phyloP scores from a whole-genome alignment of 176 grass and related monocot species.

The Poa annua region DNA sequence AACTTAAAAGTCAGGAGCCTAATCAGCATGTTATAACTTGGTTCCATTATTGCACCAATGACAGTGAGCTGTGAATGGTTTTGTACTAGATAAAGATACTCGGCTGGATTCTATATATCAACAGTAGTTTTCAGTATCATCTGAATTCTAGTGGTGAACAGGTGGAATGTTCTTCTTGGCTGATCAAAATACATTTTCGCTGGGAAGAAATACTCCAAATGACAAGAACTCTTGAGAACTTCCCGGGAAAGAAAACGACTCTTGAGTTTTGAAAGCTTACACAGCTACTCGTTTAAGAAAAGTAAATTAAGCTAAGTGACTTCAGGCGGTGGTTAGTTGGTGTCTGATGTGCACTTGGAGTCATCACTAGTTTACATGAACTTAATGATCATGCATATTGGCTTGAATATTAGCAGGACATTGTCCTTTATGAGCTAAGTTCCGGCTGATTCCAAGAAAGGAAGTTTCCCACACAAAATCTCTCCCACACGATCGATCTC shows the following conservation, averaged over 20 bases:
- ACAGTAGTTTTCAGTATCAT: slow-evolving; percentile 15
- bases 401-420: neutral
- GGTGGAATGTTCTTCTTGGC: slow-evolving; percentile 12
- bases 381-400: neutral
- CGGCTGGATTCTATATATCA: slow-evolving; percentile 11
- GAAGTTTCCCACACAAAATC: slow-evolving; percentile 1
- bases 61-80: slow-evolving; percentile 37
- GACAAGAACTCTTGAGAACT: slow-evolving; percentile 3
- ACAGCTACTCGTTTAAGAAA: neutral
- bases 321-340: neutral
- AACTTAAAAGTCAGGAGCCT: slow-evolving; percentile 35
- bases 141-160: neutral
- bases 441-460: neutral
- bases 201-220: neutral
- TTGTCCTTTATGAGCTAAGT: neutral
- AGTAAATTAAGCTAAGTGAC: neutral
- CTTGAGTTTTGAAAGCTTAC: neutral
- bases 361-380: neutral
- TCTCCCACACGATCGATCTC: neutral
- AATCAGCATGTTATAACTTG: slow-evolving; percentile 11
- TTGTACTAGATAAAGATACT: neutral
- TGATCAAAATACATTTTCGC: neutral
- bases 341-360: neutral
- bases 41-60: slow-evolving; percentile 39
- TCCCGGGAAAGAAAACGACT: neutral